Evolutionary conservation across 306 rosid species (phyloP), one percentile per base, ranked within the genome.

Genomic region (Delonix regia): DNA sequence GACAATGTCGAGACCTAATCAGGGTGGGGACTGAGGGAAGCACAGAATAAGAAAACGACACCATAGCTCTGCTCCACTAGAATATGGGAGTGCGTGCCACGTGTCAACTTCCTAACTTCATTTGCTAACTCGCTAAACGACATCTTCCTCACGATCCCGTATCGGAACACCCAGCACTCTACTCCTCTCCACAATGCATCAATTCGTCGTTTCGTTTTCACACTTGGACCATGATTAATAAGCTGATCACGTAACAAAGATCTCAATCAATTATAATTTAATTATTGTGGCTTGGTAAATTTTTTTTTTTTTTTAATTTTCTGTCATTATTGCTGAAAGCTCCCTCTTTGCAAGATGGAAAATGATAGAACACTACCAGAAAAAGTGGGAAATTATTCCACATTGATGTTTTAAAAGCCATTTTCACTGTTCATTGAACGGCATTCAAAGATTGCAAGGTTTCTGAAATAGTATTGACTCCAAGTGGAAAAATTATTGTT

Each of bases 61-160:
- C 57, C 27, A 41, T 36, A 38, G 47, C 53, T 55, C 64, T 64
- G 70, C 77, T 68, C 81, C 86, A 85, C 80, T 80, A 63, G 3
- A 75, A 83, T 30, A 49, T 70, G 42, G 86, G 83, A 80, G 89
- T 88, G 90, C 73, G 30, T 25, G 86, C 83, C 79, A 90, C 86
- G 88, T 92, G 95, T 84, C 84, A 63, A 39, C 83, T 71, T 88
- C 87, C 87, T 67, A 92, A 90, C 95, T 88, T 34, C 72, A 59
- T 84, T 76, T 68, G 78, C 61, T 74, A 62, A 76, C 89, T 80
- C 6, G 41, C 57, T 47, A 85, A 79, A 90, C 90, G 89, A 88
- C 88, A 79, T 67, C 77, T 30, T 1, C 42, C 5, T n/a, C 47
- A 6, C 30, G 5, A 72, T 61, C 51, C 34, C 67, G 70, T 27